phyloP scores from a whole-genome alignment of 2,329 filamentous ascomycete species.

The Leptographium galeiforme region DNA sequence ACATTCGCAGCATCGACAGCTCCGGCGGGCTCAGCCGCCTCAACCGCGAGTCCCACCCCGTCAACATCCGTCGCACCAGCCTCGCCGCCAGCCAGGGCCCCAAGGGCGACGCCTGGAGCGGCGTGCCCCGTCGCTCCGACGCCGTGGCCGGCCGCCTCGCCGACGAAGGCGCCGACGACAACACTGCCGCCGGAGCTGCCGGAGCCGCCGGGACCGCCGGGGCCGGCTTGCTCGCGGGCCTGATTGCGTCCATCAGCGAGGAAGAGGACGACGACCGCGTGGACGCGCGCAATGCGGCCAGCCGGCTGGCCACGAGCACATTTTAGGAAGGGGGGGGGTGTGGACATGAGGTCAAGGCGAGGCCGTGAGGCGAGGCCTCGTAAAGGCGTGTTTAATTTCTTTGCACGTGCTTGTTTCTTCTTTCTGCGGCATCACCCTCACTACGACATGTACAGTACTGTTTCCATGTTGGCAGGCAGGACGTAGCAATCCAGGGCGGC shows the following conservation, averaged over 20 bases:
- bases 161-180: slow-evolving; percentile 19
- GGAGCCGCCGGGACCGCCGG: slow-evolving; percentile 1
- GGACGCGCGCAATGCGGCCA: slow-evolving; percentile 91
- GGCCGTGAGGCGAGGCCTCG: neutral
- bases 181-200: slow-evolving; percentile 23
- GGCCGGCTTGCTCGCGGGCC: slow-evolving; percentile 21
- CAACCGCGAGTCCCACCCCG: slow-evolving; percentile 76
- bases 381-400: neutral
- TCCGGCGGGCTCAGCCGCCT: slow-evolving; percentile 82
- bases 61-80: slow-evolving; percentile 52
- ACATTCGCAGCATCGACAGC: slow-evolving; percentile 84
- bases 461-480: neutral
- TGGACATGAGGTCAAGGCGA: neutral
- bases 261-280: slow-evolving; percentile 89
- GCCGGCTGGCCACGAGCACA: slow-evolving; percentile 83
- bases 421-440: neutral
- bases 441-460: neutral
- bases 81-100: slow-evolving; percentile 84
- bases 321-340: slow-evolving; percentile 40
- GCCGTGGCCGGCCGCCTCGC: slow-evolving; percentile 66
- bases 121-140: slow-evolving; percentile 62
- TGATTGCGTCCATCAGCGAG: slow-evolving; percentile 48
- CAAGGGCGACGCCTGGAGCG: slow-evolving; percentile 97
- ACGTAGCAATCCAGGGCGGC: neutral
- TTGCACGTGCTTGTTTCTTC: neutral